Evolutionary conservation across 2,329 filamentous ascomycete genomes (phyloP), one percentile per base, ranked within the genome.

Genomic region (Fusarium oligoseptatum): DNA sequence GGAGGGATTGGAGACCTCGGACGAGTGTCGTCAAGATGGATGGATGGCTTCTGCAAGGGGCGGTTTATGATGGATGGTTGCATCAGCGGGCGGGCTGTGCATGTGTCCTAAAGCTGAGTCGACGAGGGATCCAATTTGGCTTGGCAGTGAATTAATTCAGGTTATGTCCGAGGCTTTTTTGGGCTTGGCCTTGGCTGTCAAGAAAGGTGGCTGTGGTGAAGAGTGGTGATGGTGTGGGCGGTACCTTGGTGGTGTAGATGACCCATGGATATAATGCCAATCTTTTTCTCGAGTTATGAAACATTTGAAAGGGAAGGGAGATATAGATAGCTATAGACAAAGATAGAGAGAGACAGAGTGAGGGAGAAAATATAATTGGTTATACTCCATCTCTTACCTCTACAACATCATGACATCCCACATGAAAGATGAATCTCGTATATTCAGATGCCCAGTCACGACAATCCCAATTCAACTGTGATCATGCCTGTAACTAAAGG

Each of bases 21-120:
- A 52, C 48, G 27, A 52, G 48, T 22, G 29, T 32, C 29, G 11
- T 52, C 15, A 29, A 52, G 48, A 52, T 52, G 48, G 48, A 52
- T 52, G 48, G 48, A 52, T 52, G 24, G 48, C 45, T 61, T 27
- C 64, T 72, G 57, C 62, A 70, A 73, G 71, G 70, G 57, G 70
- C 29, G 52, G 24, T 22, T 37, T 6, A 3, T 37, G 52, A 24
- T 11, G 57, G 27, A 60, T 36, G 55, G 34, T 32, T 24, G 22
- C 48, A 41, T 24, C 15, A 55, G 60, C 48, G 29, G 17, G 57
- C 12, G 48, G 14, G 52, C 52, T 32, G 32, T 37, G 52, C 52
- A 57, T 57, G 3, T 36, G 52, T 22, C 32, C 29, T 8, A 34
- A 34, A 36, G 52, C n/a, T 20, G 14, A 37, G 52, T 24, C 24